A percentile compares a stretch with the other conserved stretches of the same genome.
phyloP scores from a whole-genome alignment of 768 basidiomycete species.

The Suillus hirtellus region DNA sequence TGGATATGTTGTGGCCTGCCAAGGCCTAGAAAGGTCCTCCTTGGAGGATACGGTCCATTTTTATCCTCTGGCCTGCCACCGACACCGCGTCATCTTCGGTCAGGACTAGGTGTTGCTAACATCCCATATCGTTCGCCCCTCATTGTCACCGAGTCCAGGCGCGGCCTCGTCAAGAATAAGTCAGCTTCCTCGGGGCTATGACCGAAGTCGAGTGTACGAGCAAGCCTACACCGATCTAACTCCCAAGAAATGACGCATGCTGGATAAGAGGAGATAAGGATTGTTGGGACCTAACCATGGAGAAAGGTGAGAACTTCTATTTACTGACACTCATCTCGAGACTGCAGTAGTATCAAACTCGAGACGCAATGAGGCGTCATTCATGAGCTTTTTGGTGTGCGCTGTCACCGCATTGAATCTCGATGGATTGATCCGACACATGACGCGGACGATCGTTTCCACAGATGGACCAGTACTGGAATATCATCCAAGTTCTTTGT shows the following conservation, averaged over 20 bases:
- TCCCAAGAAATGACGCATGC: background rate
- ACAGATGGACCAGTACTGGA: background rate
- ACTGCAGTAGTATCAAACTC: background rate
- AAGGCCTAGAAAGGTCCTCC: background rate
- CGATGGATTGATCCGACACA: background rate
- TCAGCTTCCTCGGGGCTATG: background rate
- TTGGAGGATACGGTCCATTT: background rate
- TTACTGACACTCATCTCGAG: background rate
- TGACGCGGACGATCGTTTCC: background rate
- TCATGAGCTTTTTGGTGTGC: background rate
- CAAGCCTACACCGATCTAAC: background rate
- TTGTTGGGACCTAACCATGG: background rate
- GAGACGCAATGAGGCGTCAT: background rate
- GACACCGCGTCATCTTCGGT: background rate
- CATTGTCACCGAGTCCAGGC: background rate
- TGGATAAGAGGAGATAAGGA: background rate
- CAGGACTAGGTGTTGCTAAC: too few species aligned
- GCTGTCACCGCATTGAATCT: background rate
- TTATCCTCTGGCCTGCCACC: too few species aligned
- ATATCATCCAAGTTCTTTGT: too few species aligned
- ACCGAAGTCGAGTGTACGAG: background rate
- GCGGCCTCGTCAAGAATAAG: too few species aligned
- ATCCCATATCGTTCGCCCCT: background rate
- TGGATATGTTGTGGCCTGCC: background rate
- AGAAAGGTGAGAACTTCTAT: background rate